Percentiles rank a stretch among this genome's conserved stretches.
These are phyloP conservation scores for Penicillium brevicompactum DNA, from an alignment of 2,329 filamentous ascomycete species.

Conservation along the genomic window DNA sequence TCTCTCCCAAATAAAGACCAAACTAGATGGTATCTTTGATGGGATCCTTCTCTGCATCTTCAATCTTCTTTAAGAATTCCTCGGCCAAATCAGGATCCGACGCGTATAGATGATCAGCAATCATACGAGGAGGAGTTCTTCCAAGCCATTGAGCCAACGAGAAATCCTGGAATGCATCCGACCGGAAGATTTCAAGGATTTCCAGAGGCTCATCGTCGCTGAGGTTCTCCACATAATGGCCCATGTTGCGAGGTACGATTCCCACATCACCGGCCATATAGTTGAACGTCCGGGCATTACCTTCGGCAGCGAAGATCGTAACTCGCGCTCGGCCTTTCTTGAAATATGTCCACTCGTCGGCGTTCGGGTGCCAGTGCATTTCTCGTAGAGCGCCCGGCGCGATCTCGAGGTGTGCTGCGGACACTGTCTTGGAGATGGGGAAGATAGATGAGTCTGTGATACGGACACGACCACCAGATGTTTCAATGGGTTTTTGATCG, in stretches of 20 bases:
- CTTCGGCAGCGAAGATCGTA: conserved; percentile 73
- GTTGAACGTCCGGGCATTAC: conserved; percentile 72
- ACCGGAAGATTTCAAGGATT: conserved; percentile 72
- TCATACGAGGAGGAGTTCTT: conserved; percentile 63
- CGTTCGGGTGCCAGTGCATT: conserved; percentile 81
- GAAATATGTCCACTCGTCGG: conserved; percentile 80
- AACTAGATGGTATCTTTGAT: conserved; percentile 15
- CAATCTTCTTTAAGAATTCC: conserved; percentile 64
- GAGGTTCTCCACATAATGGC: conserved; percentile 78
- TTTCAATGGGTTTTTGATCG: conserved; percentile 64
- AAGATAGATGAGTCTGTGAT: conserved; percentile 75
- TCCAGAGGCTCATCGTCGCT: conserved; percentile 70
- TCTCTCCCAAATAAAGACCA: neutral
- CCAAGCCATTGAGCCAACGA: conserved; percentile 76
- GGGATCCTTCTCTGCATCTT: conserved; percentile 56
- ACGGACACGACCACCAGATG: conserved; percentile 68
- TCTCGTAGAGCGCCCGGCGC: conserved; percentile 70
- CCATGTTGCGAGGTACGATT: conserved; percentile 74
- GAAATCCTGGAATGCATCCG: conserved; percentile 72
- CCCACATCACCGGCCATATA: conserved; percentile 74
- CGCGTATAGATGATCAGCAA: conserved; percentile 17
- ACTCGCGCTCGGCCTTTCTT: conserved; percentile 69
- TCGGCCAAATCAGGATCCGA: conserved; percentile 37
- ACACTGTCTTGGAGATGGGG: conserved; percentile 70
- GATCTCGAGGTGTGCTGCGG: conserved; percentile 70